Evolutionary conservation across 371 early-diverging fungal genomes (phyloP), one percentile per base, ranked within the genome.

Genomic region (Mortierella sp.): DNA sequence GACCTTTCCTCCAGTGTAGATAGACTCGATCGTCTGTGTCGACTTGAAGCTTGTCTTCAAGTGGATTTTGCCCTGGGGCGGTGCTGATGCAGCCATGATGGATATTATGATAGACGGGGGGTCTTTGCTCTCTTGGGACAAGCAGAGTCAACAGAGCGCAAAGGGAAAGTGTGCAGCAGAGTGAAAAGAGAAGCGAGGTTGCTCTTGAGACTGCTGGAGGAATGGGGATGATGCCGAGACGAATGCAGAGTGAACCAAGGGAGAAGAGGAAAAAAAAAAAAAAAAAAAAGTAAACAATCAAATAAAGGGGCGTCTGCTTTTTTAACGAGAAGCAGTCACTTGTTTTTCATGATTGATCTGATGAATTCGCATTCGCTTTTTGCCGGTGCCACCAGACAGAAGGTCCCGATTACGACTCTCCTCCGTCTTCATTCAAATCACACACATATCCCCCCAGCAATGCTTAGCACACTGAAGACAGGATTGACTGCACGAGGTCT

Each of bases 1-100:
- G 6, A 91, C 93, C 70, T 93, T 90, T 42, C 97, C 97, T 67
- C 97, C 97, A n/a, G 96, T 95, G 79, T 94, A 98, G 49, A 97
- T 89, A 44, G 96, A 92, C 71, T 95, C 94, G 78, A 96, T 93
- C 41, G 91, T 90, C 72, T 86, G 84, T 53, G 87, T 83, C 41
- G 89, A 84, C 57, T 91, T 90, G 82, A 90, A 92, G 72, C 94
- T 78, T 6, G 79, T 78, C 52, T 78, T 78, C 56, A 78, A 43
- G 72, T 78, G 79, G 47, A 78, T 78, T 60, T 78, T 78, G 50
- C 79, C 79, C 56, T 62, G 60, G 19, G 65, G 65, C 50, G 78
- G 71, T 66, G 70, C 66, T 53, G 50, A 60, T n/a, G 60, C 68
- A 42, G 59, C 68, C 67, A 78, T 71, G 39, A 44, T 67, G 63